Percentiles rank a stretch among this genome's conserved stretches.
Evolutionary conservation across 2,329 filamentous ascomycete genomes (phyloP).

Genomic region (Byssoonygena ceratinophila): DNA sequence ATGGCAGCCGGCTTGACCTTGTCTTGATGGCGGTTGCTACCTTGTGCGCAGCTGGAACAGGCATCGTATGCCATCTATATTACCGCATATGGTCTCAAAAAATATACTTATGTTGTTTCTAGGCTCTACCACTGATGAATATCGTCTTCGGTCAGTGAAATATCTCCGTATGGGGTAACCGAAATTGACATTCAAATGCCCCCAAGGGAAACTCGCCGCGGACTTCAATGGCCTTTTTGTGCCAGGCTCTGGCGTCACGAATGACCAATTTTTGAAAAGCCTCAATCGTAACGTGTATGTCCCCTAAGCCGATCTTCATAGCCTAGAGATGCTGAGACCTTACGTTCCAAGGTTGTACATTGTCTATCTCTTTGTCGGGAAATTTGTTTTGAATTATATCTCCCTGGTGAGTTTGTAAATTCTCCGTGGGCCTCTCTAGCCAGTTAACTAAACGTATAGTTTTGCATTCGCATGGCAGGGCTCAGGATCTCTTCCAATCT

Average conservation of each 20-base stretch:
- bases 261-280: conserved; percentile 41
- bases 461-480: conserved; percentile 42
- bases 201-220: conserved; percentile 37
- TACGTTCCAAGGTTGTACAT: conserved; percentile 39
- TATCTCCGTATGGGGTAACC: not conserved
- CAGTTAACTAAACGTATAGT: conserved; percentile 20
- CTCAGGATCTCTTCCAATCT: conserved; percentile 43
- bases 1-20: conserved; percentile 19
- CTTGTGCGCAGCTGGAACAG: conserved; percentile 21
- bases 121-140: conserved; percentile 44
- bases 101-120: not conserved
- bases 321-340: not conserved
- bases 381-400: conserved; percentile 45
- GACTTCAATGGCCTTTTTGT: conserved; percentile 49
- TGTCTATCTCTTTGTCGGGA: conserved; percentile 48
- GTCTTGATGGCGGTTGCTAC: conserved; percentile 19
- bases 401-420: conserved; percentile 38
- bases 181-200: not conserved
- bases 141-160: conserved; percentile 42
- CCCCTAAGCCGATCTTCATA: not conserved
- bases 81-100: not conserved
- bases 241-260: conserved; percentile 31
- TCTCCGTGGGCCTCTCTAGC: not conserved
- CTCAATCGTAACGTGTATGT: conserved; percentile 36
- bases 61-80: conserved; percentile 19